These are phyloP conservation scores for Bisporella sp. DNA, from an alignment of 2,329 filamentous ascomycete genomes.

Conservation along the genomic window DNA sequence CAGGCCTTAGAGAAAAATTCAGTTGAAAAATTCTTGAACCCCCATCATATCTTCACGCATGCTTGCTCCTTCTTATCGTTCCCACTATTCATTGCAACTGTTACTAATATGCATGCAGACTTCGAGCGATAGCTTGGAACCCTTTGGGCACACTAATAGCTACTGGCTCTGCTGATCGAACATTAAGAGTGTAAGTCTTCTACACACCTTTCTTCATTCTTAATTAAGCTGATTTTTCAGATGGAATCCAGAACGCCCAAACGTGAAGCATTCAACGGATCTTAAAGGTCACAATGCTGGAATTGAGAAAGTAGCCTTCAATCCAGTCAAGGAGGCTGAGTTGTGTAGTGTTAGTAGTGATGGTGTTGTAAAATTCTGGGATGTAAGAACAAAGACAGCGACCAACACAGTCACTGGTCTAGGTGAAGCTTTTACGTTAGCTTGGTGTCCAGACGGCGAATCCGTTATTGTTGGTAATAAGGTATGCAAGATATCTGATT, in stretches of 20 bases:
- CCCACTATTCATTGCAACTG: background rate
- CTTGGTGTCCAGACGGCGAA: constrained; percentile 66
- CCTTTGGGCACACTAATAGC: constrained; percentile 77
- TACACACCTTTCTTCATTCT: background rate
- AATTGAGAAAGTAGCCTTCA: constrained; percentile 73
- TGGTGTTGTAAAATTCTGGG: constrained; percentile 73
- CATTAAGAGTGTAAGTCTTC: constrained; percentile 51
- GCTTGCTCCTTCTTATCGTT: background rate
- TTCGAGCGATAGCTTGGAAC: constrained; percentile 84
- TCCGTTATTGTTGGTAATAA: constrained; percentile 67
- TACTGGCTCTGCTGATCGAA: constrained; percentile 66
- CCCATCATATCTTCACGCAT: no score
- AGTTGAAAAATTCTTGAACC: no score
- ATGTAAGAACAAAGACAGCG: constrained; percentile 65
- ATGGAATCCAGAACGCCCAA: constrained; percentile 74
- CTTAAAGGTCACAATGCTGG: constrained; percentile 58
- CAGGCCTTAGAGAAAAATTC: no score
- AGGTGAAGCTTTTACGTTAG: constrained; percentile 62
- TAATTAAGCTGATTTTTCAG: constrained; percentile 7
- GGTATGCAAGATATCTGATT: constrained; percentile 40
- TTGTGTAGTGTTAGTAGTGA: constrained; percentile 69
- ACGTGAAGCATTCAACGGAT: constrained; percentile 69
- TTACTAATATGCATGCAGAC: constrained; percentile 36
- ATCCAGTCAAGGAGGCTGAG: constrained; percentile 69
- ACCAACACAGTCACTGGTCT: constrained; percentile 62